Evolutionary conservation across 1,284 basidiomycete genomes (phyloP), one percentile per base, ranked within the genome.

Genomic region (Stereum hirsutum): DNA sequence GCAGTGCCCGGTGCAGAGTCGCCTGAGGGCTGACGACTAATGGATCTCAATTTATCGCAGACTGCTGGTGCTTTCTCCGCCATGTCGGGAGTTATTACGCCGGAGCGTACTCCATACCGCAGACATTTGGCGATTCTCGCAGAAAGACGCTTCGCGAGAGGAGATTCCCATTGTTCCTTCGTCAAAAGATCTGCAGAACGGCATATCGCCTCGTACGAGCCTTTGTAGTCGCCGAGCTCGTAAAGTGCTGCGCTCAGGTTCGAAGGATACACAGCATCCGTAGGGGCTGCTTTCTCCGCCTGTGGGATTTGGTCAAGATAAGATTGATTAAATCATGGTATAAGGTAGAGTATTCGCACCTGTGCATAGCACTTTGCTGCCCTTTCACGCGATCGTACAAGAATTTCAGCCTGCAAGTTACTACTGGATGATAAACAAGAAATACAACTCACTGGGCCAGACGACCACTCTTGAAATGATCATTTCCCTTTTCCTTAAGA

Each of bases 231-330:
- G 7, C 58, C 60, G 14, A 52, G 30, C 39, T 64, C 62, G 47
- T 57, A 63, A 2, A 62, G 40, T 1, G 62, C 58, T 0, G 62
- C 60, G 34, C 62, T 64, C 20, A 61, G 48, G 41, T 64, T 64
- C 1, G 62, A 59, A 0, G 61, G 56, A 43, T 63, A 62, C 0
- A 52, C 49, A 5, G 49, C 39, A 39, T 56, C 46, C 8, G 7
- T 42, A 2, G 44, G 41, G 12, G 48, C 47, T 3, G 42, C 36
- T 11, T 41, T 24, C 27, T 54, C 50, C 11, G 37, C 37, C 37
- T 39, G 2, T 2, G 2, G n/a, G 27, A n/a, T 21, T n/a, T 39
- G 24, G 14, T 14, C n/a, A 6, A 11, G 6, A 25, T 23, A 25
- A n/a, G 11, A 10, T 39, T 14, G 27, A 12, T 6, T n/a, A n/a